Base-by-base conservation (phyloP, 2,329 filamentous ascomycete genomes). In the Pyrenochaeta sp. region DNA sequence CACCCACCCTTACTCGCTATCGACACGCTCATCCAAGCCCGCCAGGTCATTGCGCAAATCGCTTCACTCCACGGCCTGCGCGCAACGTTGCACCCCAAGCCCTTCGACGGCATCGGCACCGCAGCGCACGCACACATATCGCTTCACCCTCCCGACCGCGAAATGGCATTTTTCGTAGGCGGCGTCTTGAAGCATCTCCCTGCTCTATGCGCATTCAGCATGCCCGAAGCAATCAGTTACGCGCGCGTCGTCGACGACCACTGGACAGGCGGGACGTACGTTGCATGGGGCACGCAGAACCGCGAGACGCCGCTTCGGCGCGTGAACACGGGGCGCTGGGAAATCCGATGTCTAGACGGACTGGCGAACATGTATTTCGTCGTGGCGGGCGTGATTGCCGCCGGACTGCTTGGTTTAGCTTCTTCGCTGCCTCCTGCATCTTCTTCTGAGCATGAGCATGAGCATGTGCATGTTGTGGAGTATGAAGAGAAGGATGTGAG, bases 221-320 rank as follows among this genome's bases (percentile, higher is more conserved):
- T 91, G 67, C 84, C 88, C 36, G 86, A 87, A 62, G 81, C 85
- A 1, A 82, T 82, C 0, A 91, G 88, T 73, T 95, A 95, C 74
- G 85, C 85, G 36, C 85, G 91, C 4, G 82, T 91, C 10, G 77
- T 79, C 1, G 88, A 92, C 52, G 85, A 91, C n/a, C 81, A 80
- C 57, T 56, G 45, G 91, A 85, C 90, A 0, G 91, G 91, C n/a
- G 91, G 91, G 0, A 85, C 88, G 7, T 93, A 89, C 88, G 85
- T 93, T 0, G 80, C 89, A 0, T 96, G 91, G 91, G 92, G 92
- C 12, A 90, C 87, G 4, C 88, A 95, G 77, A 95, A 95, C 74
- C 87, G 90, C 19, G 91, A 94, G 79, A 83, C 87, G 4, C 89
- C 91, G 0, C 80, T 96, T 9, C 85, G 91, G 12, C 88, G 90